phyloP scores from a whole-genome alignment of 768 basidiomycete genomes.

The Podaxis sp. region DNA sequence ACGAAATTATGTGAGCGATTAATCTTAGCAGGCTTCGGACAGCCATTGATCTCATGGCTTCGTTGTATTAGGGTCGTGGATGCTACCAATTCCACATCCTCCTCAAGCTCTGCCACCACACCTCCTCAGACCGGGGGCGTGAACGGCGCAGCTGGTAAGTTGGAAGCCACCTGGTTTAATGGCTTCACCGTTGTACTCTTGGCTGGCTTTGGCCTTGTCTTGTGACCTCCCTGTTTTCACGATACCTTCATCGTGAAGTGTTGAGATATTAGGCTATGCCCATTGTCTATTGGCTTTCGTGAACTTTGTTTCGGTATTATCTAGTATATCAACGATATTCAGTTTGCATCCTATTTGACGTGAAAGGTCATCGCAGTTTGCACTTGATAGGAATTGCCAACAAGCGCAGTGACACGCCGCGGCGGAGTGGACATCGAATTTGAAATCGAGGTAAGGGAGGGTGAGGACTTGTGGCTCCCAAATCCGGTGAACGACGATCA shows the following conservation, averaged over 20 bases:
- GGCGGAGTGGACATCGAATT: too few species aligned
- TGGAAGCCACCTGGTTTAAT: neutral
- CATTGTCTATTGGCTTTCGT: too few species aligned
- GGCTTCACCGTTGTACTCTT: neutral
- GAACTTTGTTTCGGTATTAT: too few species aligned
- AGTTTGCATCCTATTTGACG: too few species aligned
- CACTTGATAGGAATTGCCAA: too few species aligned
- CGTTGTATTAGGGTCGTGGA: neutral
- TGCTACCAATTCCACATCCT: neutral
- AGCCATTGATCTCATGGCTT: neutral
- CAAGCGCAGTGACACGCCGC: too few species aligned
- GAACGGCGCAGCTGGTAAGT: neutral
- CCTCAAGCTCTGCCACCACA: neutral
- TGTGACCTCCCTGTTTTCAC: neutral
- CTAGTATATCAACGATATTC: too few species aligned
- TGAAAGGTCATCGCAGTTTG: too few species aligned
- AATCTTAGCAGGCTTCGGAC: neutral
- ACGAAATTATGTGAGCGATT: conserved; percentile 6
- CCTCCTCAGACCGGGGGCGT: neutral
- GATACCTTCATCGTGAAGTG: neutral
- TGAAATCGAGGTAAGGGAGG: too few species aligned
- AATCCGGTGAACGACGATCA: too few species aligned
- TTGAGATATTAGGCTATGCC: neutral
- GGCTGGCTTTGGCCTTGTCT: neutral
- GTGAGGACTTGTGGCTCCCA: too few species aligned